phyloP scores from a whole-genome alignment of 257 asterid species.

The Marsdenia floribunda region DNA sequence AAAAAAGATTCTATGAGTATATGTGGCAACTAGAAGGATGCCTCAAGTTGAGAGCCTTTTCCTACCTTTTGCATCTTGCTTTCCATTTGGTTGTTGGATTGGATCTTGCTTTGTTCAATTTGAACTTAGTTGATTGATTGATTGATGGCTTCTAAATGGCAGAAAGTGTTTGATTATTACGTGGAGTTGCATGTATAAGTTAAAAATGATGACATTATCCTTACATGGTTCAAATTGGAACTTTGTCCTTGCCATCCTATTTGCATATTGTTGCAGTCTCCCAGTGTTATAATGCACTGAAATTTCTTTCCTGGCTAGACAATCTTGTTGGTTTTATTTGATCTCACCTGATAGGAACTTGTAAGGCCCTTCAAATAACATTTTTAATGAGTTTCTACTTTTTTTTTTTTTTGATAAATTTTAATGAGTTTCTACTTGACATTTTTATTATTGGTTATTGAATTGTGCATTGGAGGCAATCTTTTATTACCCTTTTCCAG shows the following conservation, averaged over 20 bases:
- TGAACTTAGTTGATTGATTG: background rate
- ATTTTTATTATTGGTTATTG: too few relatives aligned
- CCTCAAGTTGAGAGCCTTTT: background rate
- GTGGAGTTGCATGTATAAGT: background rate
- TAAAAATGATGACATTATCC: background rate
- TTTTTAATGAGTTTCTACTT: too few relatives aligned
- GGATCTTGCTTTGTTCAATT: background rate
- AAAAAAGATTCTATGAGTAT: background rate
- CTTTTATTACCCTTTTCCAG: too few relatives aligned
- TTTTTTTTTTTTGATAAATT: too few relatives aligned
- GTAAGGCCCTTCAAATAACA: too few relatives aligned
- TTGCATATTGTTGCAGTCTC: background rate
- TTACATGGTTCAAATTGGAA: too few relatives aligned
- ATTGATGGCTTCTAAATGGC: background rate
- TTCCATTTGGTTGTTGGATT: background rate
- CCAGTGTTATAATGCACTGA: too few relatives aligned
- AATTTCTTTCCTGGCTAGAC: too few relatives aligned
- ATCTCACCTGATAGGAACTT: too few relatives aligned
- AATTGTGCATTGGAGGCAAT: too few relatives aligned
- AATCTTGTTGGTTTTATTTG: too few relatives aligned
- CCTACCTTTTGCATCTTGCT: background rate
- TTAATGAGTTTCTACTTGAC: too few relatives aligned
- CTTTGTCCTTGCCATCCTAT: background rate
- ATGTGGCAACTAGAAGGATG: background rate
- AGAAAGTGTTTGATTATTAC: background rate